Evolutionary conservation across 352 stramenopile genomes (phyloP).

Genomic region (Achlya hypogyna): DNA sequence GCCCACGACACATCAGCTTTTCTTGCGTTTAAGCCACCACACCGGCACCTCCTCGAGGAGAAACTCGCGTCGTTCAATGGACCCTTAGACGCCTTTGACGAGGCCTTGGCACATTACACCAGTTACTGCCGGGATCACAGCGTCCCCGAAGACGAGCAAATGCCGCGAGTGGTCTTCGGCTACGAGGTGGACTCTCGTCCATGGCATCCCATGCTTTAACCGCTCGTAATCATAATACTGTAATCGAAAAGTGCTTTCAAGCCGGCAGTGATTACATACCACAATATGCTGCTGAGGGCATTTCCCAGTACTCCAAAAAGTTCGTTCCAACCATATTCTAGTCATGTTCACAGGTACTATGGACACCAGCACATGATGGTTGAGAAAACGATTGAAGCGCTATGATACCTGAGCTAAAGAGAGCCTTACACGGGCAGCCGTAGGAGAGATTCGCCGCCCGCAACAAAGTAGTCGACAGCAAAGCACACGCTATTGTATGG

Average conservation of each 20-base stretch:
- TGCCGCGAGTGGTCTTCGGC: not conserved
- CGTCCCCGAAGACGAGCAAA: not conserved
- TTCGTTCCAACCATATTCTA: no score
- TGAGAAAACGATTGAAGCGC: not conserved
- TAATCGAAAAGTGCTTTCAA: no score
- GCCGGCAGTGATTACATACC: no score
- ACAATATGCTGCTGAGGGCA: no score
- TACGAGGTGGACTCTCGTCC: not conserved
- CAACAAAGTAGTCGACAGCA: not conserved
- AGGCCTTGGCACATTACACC: not conserved
- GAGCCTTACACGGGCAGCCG: not conserved
- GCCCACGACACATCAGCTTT: not conserved
- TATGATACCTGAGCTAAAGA: not conserved
- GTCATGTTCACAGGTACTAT: no score
- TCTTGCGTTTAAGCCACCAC: not conserved
- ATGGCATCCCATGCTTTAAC: not conserved
- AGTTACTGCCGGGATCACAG: not conserved
- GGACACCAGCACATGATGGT: not conserved
- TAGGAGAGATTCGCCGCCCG: not conserved
- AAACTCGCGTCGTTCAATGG: not conserved
- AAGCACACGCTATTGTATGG: not conserved
- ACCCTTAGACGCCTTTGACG: not conserved
- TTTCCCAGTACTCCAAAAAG: no score
- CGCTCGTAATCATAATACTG: no score
- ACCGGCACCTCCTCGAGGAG: not conserved